Percentiles rank a stretch among this genome's conserved stretches.
Conservation (phyloP, 306 rosid genomes). For the Aeschynomene evenia region DNA sequence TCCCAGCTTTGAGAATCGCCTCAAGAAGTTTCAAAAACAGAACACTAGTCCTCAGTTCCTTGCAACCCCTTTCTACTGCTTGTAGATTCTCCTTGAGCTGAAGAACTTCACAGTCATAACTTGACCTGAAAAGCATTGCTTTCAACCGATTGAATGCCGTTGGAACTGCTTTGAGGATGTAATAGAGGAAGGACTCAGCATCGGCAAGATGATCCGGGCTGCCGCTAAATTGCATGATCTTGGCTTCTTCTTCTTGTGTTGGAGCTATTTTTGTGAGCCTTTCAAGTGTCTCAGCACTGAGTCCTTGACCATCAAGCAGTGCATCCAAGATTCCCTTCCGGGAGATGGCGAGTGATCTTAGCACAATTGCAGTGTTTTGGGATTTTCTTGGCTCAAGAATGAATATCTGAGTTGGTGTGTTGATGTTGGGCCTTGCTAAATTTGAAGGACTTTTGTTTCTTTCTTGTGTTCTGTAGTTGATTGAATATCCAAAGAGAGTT, state of each 20-base stretch:
- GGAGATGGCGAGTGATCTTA: constrained; percentile 60
- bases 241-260: constrained; percentile 62
- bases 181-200: constrained; percentile 75
- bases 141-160: constrained; percentile 61
- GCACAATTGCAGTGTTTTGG: constrained; percentile 75
- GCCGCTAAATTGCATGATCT: constrained; percentile 59
- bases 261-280: constrained; percentile 76
- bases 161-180: constrained; percentile 68
- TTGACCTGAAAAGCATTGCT: constrained; percentile 74
- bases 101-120: constrained; percentile 54
- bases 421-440: constrained; percentile 36
- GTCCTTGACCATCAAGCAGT: constrained; percentile 67
- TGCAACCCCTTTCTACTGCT: constrained; percentile 63
- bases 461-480: constrained; percentile 37
- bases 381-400: constrained; percentile 72
- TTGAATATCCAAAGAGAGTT: constrained; percentile 69
- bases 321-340: constrained; percentile 60
- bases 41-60: constrained; percentile 57
- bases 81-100: constrained; percentile 58
- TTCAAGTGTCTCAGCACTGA: constrained; percentile 66
- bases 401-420: constrained; percentile 54
- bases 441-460: constrained; percentile 35
- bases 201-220: constrained; percentile 63
- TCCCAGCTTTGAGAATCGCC: constrained; percentile 87
- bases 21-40: constrained; percentile 75